phyloP scores from a whole-genome alignment of 441 rosid genomes.

The Kokia cookei region DNA sequence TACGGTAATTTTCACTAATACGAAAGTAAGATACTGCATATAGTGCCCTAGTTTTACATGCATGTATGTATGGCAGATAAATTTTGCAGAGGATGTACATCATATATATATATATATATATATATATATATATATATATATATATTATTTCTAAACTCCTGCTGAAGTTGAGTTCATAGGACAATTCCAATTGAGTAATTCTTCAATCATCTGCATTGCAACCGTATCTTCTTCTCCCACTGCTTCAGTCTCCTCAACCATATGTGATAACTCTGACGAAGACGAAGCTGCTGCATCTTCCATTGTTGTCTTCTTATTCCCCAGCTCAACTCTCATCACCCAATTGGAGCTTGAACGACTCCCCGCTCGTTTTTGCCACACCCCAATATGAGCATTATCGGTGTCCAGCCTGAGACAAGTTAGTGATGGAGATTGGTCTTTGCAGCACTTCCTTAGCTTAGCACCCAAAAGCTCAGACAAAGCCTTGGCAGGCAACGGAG shows the following conservation, averaged over 20 bases:
- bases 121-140: neutral
- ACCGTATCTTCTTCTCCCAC: slow-evolving; percentile 47
- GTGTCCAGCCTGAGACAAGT: slow-evolving; percentile 81
- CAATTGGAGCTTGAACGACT: slow-evolving; percentile 42
- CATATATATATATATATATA: neutral
- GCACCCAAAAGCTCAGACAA: slow-evolving; percentile 48
- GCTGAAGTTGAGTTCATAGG: slow-evolving; percentile 11
- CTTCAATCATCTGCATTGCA: slow-evolving; percentile 81
- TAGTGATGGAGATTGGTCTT: slow-evolving; percentile 56
- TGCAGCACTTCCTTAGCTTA: slow-evolving; percentile 57
- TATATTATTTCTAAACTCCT: neutral
- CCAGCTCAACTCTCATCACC: slow-evolving; percentile 74
- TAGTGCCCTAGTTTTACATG: neutral
- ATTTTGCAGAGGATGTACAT: slow-evolving; percentile 1
- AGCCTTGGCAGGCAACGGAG: slow-evolving; percentile 29
- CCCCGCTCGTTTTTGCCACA: slow-evolving; percentile 82
- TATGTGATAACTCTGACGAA: neutral
- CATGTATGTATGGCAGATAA: neutral
- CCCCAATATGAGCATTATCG: slow-evolving; percentile 69
- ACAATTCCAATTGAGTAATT: slow-evolving; percentile 57
- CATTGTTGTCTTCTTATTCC: slow-evolving; percentile 17
- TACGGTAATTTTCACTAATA: too few species aligned
- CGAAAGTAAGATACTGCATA: too few species aligned
- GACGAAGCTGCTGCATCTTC: slow-evolving; percentile 15
- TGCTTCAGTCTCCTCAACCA: slow-evolving; percentile 2